Conservation (phyloP, 2,329 filamentous ascomycete genomes). For the Setomelanomma holmii region DNA sequence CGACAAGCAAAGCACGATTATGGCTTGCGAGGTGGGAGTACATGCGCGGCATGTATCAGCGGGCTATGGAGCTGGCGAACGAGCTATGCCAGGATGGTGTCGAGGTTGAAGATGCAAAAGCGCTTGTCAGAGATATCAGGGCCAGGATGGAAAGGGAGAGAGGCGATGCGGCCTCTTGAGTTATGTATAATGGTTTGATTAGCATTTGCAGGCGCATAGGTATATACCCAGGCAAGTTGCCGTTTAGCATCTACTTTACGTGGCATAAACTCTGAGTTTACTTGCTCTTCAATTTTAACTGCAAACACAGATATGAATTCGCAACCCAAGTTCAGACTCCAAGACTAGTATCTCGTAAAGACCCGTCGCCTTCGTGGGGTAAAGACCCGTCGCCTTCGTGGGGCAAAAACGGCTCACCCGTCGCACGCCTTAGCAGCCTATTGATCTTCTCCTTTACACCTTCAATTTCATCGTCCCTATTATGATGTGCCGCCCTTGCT, state of each 20-base stretch:
- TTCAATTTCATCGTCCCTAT: neutral
- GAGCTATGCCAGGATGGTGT: conserved; percentile 95
- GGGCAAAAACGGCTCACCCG: no score
- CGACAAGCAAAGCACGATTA: conserved; percentile 89
- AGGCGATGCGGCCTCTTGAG: conserved; percentile 17
- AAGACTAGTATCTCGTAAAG: no score
- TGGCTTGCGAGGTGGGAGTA: conserved; percentile 91
- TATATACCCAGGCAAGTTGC: conserved; percentile 18
- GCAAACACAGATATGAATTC: no score
- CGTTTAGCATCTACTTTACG: no score
- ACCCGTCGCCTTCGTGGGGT: no score
- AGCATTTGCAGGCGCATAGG: conserved; percentile 13
- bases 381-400: no score
- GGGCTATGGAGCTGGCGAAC: conserved; percentile 81
- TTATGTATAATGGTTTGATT: neutral
- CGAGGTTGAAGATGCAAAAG: conserved; percentile 96
- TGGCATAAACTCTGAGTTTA: no score
- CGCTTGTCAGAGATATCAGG: conserved; percentile 84
- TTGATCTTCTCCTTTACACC: neutral
- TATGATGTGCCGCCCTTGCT: neutral
- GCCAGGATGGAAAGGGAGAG: conserved; percentile 68
- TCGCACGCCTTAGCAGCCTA: neutral
- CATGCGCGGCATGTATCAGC: conserved; percentile 73
- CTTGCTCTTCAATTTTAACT: no score
- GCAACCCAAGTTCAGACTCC: no score